Evolutionary conservation across 164 flowering plant genomes (phyloP).

Genomic region (Aristolochia californica): DNA sequence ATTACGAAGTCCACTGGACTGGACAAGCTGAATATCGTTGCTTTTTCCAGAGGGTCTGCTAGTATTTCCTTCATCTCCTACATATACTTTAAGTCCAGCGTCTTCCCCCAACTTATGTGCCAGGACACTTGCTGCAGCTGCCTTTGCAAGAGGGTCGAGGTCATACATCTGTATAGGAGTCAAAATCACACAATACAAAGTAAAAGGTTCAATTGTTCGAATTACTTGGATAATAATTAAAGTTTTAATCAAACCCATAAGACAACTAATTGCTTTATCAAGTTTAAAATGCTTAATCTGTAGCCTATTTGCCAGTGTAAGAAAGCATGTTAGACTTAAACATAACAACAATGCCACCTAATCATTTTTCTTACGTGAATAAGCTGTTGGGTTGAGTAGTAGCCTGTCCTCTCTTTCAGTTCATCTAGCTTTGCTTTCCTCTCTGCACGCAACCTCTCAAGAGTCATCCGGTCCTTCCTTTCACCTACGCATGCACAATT

Average conservation of each 20-base stretch:
- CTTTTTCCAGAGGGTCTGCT: slow-evolving; percentile 52
- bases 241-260: too few relatives aligned
- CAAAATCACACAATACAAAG: not conserved
- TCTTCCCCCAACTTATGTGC: slow-evolving; percentile 92
- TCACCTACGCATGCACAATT: slow-evolving; percentile 40
- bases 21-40: slow-evolving; percentile 52
- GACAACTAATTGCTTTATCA: too few relatives aligned
- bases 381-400: slow-evolving; percentile 82
- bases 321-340: too few relatives aligned
- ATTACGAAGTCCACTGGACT: slow-evolving; percentile 57
- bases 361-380: slow-evolving; percentile 54
- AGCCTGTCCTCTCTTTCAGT: slow-evolving; percentile 87
- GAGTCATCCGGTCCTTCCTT: slow-evolving; percentile 67
- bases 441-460: slow-evolving; percentile 78
- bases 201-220: not conserved
- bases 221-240: not conserved
- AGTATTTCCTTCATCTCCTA: slow-evolving; percentile 46
- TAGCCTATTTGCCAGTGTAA: too few relatives aligned
- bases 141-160: slow-evolving; percentile 93
- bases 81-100: slow-evolving; percentile 69
- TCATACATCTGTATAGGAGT: slow-evolving; percentile 60
- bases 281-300: too few relatives aligned
- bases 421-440: slow-evolving; percentile 82
- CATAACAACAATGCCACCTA: too few relatives aligned
- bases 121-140: slow-evolving; percentile 88